A percentile compares a stretch with the other conserved stretches of the same genome.
phyloP scores from a whole-genome alignment of 345 rosid genomes.

The Pistacia vera region DNA sequence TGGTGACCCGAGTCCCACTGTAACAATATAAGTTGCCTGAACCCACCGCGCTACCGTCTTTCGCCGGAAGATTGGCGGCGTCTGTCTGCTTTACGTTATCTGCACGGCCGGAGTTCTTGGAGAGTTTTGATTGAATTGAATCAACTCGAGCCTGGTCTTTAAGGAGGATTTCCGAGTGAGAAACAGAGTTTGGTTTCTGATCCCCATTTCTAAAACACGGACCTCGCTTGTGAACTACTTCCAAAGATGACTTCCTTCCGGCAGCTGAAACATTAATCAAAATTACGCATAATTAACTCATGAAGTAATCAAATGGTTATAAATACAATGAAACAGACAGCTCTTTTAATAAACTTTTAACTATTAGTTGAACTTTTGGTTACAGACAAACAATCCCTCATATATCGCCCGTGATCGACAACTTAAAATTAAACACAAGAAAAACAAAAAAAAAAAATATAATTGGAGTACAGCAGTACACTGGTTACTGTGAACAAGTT shows the following conservation, averaged over 20 bases:
- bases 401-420: no score
- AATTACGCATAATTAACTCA: no score
- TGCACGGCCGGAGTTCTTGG: constrained; percentile 12
- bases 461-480: no score
- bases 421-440: no score
- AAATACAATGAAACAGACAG: no score
- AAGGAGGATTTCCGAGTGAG: constrained; percentile 47
- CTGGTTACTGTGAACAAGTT: no score
- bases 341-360: no score
- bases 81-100: no score
- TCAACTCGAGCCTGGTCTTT: constrained; percentile 66
- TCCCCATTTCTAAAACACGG: constrained; percentile 45
- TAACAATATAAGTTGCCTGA: constrained; percentile 58
- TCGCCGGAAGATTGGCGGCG: constrained; percentile 52
- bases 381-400: no score
- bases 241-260: constrained; percentile 47
- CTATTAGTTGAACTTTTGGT: no score
- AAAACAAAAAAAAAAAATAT: no score
- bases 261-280: constrained; percentile 18
- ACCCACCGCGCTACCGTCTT: constrained; percentile 55
- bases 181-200: constrained; percentile 22
- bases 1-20: constrained; percentile 66
- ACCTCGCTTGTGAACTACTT: constrained; percentile 65
- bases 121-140: constrained; percentile 52
- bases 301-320: neutral